phyloP scores from a whole-genome alignment of 108 stramenopile species.

The Epipyxis sp. region DNA sequence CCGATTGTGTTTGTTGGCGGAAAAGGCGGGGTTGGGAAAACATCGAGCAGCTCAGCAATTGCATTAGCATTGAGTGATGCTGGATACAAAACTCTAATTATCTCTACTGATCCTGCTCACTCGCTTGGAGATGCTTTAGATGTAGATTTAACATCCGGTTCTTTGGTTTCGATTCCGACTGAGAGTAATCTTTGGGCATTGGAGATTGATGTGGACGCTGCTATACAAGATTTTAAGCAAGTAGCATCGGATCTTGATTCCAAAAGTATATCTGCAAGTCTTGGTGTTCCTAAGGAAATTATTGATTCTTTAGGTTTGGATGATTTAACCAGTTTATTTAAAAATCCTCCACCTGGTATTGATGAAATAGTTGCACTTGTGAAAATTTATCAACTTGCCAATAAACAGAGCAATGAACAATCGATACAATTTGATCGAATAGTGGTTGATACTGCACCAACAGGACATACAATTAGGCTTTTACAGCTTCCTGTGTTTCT shows the following conservation, averaged over 20 bases:
- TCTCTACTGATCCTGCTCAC: conserved; percentile 97
- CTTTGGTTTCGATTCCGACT: conserved; percentile 35
- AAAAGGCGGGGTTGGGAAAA: conserved; percentile 62
- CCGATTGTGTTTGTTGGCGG: conserved; percentile 54
- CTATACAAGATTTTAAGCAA: conserved; percentile 1
- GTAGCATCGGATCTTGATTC: conserved; percentile 33
- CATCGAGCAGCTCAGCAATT: conserved; percentile 72
- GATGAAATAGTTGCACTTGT: conserved; percentile 85
- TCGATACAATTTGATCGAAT: neutral
- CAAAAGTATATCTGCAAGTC: conserved; percentile 36
- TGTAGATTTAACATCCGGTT: conserved; percentile 37
- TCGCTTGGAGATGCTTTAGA: conserved; percentile 79
- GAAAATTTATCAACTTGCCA: conserved; percentile 67
- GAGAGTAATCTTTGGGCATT: conserved; percentile 44
- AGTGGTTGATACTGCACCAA: conserved; percentile 33
- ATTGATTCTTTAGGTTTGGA: conserved; percentile 41
- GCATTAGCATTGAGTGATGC: conserved; percentile 72
- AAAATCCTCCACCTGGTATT: conserved; percentile 88
- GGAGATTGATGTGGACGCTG: conserved; percentile 42
- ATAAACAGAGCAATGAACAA: conserved; percentile 25
- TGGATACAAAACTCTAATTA: conserved; percentile 67
- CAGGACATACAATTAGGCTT: conserved; percentile 28
- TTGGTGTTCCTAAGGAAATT: conserved; percentile 30
- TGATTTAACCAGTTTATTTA: conserved; percentile 57
- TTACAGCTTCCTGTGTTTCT: conserved; percentile 45